These are phyloP conservation scores for Daldinia sp. DNA, from an alignment of 2,329 filamentous ascomycete species.

Conservation along the genomic window DNA sequence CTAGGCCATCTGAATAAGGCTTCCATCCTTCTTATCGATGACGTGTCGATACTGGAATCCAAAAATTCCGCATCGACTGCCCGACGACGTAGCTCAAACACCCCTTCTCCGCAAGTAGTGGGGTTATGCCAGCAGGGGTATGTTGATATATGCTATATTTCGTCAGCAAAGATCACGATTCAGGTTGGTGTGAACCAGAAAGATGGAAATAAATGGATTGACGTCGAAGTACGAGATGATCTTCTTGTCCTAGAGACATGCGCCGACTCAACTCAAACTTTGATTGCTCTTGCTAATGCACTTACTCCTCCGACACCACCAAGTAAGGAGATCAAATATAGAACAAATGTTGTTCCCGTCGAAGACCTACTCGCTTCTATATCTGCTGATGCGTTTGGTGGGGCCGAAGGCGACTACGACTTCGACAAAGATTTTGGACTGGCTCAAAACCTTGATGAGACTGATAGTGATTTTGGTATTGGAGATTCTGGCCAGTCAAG, in stretches of 20 bases:
- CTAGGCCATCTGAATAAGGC: slow-evolving; percentile 80
- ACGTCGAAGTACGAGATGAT: slow-evolving; percentile 86
- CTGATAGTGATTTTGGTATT: slow-evolving; percentile 55
- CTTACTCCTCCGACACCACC: slow-evolving; percentile 86
- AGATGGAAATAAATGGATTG: slow-evolving; percentile 74
- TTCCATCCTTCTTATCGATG: slow-evolving; percentile 85
- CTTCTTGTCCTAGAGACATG: slow-evolving; percentile 93
- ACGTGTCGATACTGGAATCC: slow-evolving; percentile 63
- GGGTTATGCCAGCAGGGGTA: slow-evolving; percentile 76
- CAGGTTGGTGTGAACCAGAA: slow-evolving; percentile 67
- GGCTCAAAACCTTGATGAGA: slow-evolving; percentile 62
- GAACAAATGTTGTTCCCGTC: slow-evolving; percentile 86
- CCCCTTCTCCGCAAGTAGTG: slow-evolving; percentile 64
- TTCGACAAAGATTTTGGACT: slow-evolving; percentile 73
- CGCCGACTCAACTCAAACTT: slow-evolving; percentile 94
- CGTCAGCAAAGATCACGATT: slow-evolving; percentile 78
- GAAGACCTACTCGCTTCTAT: slow-evolving; percentile 92
- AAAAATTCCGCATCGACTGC: slow-evolving; percentile 56
- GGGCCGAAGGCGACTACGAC: slow-evolving; percentile 70
- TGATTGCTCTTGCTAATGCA: slow-evolving; percentile 82
- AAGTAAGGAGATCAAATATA: slow-evolving; percentile 85
- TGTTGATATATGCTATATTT: slow-evolving; percentile 88
- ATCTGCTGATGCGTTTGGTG: slow-evolving; percentile 83
- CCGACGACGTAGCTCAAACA: slow-evolving; percentile 53
- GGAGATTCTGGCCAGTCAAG: slow-evolving; percentile 52